Evolutionary conservation across 345 rosid genomes (phyloP), one percentile per base, ranked within the genome.

Genomic region (Camelina laxa): DNA sequence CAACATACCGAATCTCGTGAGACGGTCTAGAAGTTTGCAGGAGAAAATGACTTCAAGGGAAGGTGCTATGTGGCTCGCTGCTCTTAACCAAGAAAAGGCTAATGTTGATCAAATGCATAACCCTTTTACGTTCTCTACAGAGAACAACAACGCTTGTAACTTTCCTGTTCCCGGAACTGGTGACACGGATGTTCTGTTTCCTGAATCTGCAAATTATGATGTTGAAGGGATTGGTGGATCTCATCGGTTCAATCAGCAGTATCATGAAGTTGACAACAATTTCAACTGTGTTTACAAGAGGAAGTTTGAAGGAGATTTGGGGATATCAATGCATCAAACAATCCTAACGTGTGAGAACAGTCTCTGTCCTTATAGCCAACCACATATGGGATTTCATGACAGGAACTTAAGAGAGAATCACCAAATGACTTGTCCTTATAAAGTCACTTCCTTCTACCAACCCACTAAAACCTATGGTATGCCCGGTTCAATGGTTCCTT

Each of bases 11-110:
- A 90, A 84, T 79, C 91, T 86, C 14, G 97, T 94, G 67, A 77
- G 92, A 73, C 92, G 88, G 82, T 94, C 97, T 7, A 91, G 85
- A 73, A 87, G 88, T 82, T 83, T 94, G 80, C 98, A 91, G 77
- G 98, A 89, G 75, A 92, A 89, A 81, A 92, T 94, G 97, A 90
- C 97, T 0, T 93, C 98, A 19, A 90, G 90, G 80, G 98, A 94
- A 80, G 86, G 92, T 22, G 80, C 96, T 38, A 86, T 95, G n/a
- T 94, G 96, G 97, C 87, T 88, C 17, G 89, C 97, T 19, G 89
- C 88, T 68, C 89, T 94, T 74, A 88, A 84, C 77, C 82, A 81
- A 66, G 98, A 91, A 77, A 96, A 92, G 75, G 71, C 81, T 30
- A 59, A 84, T 82, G 86, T 85, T 80, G 49, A 16, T 14, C 68